phyloP scores from a whole-genome alignment of 257 asterid species.

The Henckelia pumila region DNA sequence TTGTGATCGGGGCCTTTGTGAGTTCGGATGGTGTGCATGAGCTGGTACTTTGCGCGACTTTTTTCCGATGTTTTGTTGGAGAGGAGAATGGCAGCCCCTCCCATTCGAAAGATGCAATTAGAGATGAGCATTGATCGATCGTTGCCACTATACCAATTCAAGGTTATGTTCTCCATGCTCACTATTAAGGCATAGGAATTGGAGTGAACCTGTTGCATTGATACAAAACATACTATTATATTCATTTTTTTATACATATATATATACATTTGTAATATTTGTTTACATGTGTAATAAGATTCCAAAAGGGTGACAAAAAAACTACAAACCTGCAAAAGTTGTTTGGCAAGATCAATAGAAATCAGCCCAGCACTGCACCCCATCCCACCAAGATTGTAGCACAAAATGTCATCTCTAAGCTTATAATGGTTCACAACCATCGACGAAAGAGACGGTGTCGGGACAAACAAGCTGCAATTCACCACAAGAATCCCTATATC shows the following conservation, averaged over 20 bases:
- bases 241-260: background rate
- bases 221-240: background rate
- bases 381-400: slow-evolving; percentile 86
- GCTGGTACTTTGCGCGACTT: slow-evolving; percentile 55
- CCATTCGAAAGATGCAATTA: slow-evolving; percentile 70
- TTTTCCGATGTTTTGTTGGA: slow-evolving; percentile 49
- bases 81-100: slow-evolving; percentile 70
- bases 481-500: slow-evolving; percentile 76
- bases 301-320: too few relatives aligned
- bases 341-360: slow-evolving; percentile 81
- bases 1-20: slow-evolving; percentile 64
- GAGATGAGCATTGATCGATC: slow-evolving; percentile 64
- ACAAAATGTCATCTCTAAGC: slow-evolving; percentile 60
- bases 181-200: slow-evolving; percentile 71
- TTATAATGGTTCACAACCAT: slow-evolving; percentile 74
- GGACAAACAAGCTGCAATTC: slow-evolving; percentile 66
- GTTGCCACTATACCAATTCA: slow-evolving; percentile 71
- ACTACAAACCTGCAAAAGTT: slow-evolving; percentile 55
- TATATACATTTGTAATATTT: too few relatives aligned
- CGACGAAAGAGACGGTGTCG: slow-evolving; percentile 72
- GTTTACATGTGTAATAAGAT: too few relatives aligned
- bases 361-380: slow-evolving; percentile 86
- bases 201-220: slow-evolving; percentile 49
- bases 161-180: slow-evolving; percentile 65
- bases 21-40: slow-evolving; percentile 58